These are phyloP conservation scores for Hortaea werneckii DNA, from an alignment of 2,329 filamentous ascomycete species.

Conservation along the genomic window DNA sequence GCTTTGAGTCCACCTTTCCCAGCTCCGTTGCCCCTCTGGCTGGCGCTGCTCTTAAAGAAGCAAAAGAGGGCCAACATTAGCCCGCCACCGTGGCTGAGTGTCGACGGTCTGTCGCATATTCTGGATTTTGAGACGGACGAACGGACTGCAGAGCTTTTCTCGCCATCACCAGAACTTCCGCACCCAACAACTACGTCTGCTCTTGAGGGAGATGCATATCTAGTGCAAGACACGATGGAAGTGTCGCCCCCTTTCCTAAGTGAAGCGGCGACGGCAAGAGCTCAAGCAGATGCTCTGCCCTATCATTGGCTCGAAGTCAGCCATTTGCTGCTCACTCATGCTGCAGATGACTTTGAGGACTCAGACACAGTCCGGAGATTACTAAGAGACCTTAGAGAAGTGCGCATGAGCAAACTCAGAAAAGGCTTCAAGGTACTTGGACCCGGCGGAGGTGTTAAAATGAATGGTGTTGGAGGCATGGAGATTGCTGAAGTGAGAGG, in stretches of 20 bases:
- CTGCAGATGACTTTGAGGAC: slow-evolving; percentile 68
- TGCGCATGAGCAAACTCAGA: slow-evolving; percentile 79
- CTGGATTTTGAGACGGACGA: slow-evolving; percentile 70
- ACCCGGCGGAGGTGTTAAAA: slow-evolving; percentile 58
- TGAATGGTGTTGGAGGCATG: slow-evolving; percentile 81
- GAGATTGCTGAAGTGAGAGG: slow-evolving; percentile 79
- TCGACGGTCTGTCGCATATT: slow-evolving; percentile 63
- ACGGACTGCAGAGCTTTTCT: slow-evolving; percentile 58
- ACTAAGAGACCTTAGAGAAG: slow-evolving; percentile 73
- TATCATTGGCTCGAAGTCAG: slow-evolving; percentile 94
- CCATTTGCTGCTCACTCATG: slow-evolving; percentile 76
- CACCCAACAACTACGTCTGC: slow-evolving; percentile 29
- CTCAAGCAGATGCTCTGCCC: slow-evolving; percentile 62
- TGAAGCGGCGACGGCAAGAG: slow-evolving; percentile 56
- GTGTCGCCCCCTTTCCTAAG: slow-evolving; percentile 62
- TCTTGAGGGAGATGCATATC: slow-evolving; percentile 16
- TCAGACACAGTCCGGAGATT: slow-evolving; percentile 65
- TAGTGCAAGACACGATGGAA: slow-evolving; percentile 18
- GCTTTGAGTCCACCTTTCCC: slow-evolving; percentile 72
- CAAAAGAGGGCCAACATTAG: slow-evolving; percentile 89
- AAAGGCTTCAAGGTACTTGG: slow-evolving; percentile 63
- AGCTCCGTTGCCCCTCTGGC: slow-evolving; percentile 76
- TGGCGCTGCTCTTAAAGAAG: slow-evolving; percentile 87
- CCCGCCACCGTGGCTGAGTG: slow-evolving; percentile 78
- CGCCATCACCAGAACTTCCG: slow-evolving; percentile 61